Evolutionary conservation across 2,329 filamentous ascomycete species (phyloP), one percentile per base, ranked within the genome.

Genomic region (Fusarium pseudograminearum): DNA sequence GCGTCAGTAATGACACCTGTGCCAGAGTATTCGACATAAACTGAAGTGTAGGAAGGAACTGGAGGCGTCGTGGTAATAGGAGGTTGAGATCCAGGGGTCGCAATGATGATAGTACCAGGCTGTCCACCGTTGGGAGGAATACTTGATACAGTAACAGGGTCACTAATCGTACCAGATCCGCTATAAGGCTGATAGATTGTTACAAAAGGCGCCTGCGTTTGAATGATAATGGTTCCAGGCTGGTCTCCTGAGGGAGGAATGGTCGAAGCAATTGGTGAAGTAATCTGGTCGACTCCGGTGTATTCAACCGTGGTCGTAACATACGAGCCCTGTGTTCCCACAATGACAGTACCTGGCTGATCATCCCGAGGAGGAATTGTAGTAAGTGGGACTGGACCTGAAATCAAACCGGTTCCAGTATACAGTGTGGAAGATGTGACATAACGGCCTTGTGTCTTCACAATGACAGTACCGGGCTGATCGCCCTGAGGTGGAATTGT

Each of bases 91-190:
- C 59, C 58, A 5, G 65, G 65, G 4, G 65, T 69, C 45, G 65
- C 65, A 8, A 69, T 50, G 12, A 69, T 54, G 12, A 69, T 33
- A 2, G 65, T 69, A 24, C 66, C 66, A 14, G 65, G 65, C 53
- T 68, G 44, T 12, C 52, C 54, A 7, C 59, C 54, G 22, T 31
- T 42, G 2, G 65, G 65, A 8, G 53, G 44, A 18, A 68, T 69
- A 9, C 59, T 69, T 8, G 65, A 60, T 5, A 68, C 31, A 15
- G 65, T 69, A 7, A 69, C 18, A 4, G 65, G 59, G 2, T 54
- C 50, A 6, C 41, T 69, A 14, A 69, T 68, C 30, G 30, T 45
- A n/a, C 59, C 44, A 2, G 22, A 18, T 24, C 64, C 58, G 15
- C 33, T 60, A 26, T 68, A 60, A 9, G 65, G 65, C 5, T 44